Conservation (phyloP, 129 eudicot species). For the Deinandra increscens region DNA sequence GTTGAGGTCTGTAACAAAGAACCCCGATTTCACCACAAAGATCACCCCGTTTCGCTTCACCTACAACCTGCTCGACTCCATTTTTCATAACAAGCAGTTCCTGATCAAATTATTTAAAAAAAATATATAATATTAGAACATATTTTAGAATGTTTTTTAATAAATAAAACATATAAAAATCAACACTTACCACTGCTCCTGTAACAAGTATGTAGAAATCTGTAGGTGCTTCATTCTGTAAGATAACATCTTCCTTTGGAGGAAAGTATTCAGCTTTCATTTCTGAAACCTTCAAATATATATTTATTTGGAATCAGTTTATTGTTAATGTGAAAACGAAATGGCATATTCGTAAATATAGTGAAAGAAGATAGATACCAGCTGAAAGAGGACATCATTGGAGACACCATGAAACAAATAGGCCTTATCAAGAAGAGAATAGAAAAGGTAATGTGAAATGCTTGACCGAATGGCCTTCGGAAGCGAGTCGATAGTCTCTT, state of each 20-base stretch:
- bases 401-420: constrained; percentile 65
- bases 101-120: constrained; percentile 33
- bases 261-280: constrained; percentile 88
- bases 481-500: constrained; percentile 64
- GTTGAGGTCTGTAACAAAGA: constrained; percentile 76
- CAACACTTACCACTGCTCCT: constrained; percentile 66
- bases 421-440: constrained; percentile 54
- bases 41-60: constrained; percentile 56
- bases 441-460: constrained; percentile 56
- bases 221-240: constrained; percentile 84
- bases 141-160: not conserved
- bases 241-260: constrained; percentile 77
- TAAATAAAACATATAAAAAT: not conserved
- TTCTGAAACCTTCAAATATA: constrained; percentile 54
- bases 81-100: constrained; percentile 57
- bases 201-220: constrained; percentile 75
- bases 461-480: constrained; percentile 72
- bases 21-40: constrained; percentile 78
- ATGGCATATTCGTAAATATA: not conserved
- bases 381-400: constrained; percentile 66
- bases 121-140: not conserved
- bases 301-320: not conserved
- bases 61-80: constrained; percentile 65
- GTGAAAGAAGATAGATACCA: constrained; percentile 37
- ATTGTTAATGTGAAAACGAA: not conserved